A percentile compares a stretch with the other conserved stretches of the same genome.
phyloP scores from a whole-genome alignment of 805 yeast species.

The Huiozyma sinensis region DNA sequence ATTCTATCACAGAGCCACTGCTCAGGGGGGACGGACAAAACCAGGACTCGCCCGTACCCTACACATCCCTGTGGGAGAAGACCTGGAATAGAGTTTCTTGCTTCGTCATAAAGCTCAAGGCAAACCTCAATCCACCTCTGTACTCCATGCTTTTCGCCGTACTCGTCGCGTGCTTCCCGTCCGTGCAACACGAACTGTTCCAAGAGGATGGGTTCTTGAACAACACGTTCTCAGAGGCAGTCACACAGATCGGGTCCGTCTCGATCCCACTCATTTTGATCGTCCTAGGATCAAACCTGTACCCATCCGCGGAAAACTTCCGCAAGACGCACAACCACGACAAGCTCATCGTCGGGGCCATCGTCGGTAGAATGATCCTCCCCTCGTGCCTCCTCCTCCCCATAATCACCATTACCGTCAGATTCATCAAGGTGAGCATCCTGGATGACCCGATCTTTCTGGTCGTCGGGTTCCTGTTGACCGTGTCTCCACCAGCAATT shows the following conservation, averaged over 20 bases:
- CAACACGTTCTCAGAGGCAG: constrained; percentile 54
- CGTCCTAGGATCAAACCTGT: constrained; percentile 68
- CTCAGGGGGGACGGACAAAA: background rate
- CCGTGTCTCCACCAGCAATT: constrained; percentile 76
- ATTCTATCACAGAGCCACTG: background rate
- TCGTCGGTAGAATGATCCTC: constrained; percentile 66
- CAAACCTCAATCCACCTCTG: constrained; percentile 71
- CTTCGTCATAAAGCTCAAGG: constrained; percentile 21
- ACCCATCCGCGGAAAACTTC: constrained; percentile 58
- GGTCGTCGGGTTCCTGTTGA: constrained; percentile 63
- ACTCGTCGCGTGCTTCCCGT: constrained; percentile 56
- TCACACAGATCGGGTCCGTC: constrained; percentile 58
- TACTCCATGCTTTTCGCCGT: constrained; percentile 66
- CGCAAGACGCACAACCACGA: constrained; percentile 52
- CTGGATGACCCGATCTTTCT: constrained; percentile 74
- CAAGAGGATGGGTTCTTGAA: constrained; percentile 49
- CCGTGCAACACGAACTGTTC: constrained; percentile 46
- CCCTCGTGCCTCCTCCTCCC: constrained; percentile 65
- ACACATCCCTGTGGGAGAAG: constrained; percentile 10
- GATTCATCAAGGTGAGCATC: constrained; percentile 53
- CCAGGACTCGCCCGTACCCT: background rate
- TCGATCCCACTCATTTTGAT: constrained; percentile 69
- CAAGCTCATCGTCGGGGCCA: constrained; percentile 57
- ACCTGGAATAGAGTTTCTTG: constrained; percentile 5
- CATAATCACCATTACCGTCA: constrained; percentile 51